phyloP scores from a whole-genome alignment of 306 rosid species.

The Lathyrus oleraceus region DNA sequence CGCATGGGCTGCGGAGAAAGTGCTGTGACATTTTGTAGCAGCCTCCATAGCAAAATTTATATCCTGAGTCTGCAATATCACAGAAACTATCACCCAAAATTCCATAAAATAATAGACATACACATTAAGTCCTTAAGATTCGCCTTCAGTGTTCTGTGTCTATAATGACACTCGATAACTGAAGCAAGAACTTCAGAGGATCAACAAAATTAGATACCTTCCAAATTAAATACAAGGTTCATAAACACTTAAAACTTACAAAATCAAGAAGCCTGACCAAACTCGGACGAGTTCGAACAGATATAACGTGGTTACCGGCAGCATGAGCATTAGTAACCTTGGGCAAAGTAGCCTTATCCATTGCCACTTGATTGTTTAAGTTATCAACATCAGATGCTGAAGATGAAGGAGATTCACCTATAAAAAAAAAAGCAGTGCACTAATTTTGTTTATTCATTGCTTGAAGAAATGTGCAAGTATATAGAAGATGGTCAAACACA shows the following conservation, averaged over 20 bases:
- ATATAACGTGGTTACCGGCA: constrained; percentile 54
- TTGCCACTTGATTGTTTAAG: constrained; percentile 55
- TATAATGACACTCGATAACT: constrained; percentile 24
- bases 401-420: constrained; percentile 80
- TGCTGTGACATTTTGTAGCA: constrained; percentile 57
- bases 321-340: constrained; percentile 46
- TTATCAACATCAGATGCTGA: constrained; percentile 81
- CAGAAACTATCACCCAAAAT: constrained; percentile 30
- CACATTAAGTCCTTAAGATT: constrained; percentile 18
- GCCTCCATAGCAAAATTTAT: constrained; percentile 74
- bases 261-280: constrained; percentile 65
- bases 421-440: constrained; percentile 27
- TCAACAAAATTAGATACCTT: constrained; percentile 20
- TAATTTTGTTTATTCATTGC: constrained; percentile 12
- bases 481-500: constrained; percentile 30
- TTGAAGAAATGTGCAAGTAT: constrained; percentile 31
- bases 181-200: not conserved
- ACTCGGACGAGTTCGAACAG: constrained; percentile 51
- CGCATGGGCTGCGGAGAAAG: constrained; percentile 50
- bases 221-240: constrained; percentile 12
- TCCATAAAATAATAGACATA: constrained; percentile 20
- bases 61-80: constrained; percentile 62
- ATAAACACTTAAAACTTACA: constrained; percentile 51
- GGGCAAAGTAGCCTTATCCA: constrained; percentile 51
- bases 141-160: too few relatives aligned